A percentile compares a stretch with the other conserved stretches of the same genome.
Evolutionary conservation across 1,284 basidiomycete species (phyloP).

Genomic region (Papiliotrema flavescens): DNA sequence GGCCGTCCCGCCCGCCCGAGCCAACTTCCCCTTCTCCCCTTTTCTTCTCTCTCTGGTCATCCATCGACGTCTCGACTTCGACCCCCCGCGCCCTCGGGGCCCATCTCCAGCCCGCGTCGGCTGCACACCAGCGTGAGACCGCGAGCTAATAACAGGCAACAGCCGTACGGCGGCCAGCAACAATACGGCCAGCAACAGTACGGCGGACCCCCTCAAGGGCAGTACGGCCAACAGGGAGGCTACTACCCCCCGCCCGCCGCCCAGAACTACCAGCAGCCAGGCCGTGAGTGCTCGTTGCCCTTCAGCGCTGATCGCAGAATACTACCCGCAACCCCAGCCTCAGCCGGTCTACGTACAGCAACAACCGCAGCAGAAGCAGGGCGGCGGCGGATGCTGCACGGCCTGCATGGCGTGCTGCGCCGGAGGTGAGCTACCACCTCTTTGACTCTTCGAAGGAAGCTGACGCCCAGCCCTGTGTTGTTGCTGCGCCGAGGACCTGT

Average conservation of each 20-base stretch:
- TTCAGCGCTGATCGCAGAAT: background rate
- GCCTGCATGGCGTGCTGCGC: slow-evolving; percentile 34
- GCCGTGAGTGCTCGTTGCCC: slow-evolving; percentile 20
- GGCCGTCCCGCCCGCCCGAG: too few species aligned
- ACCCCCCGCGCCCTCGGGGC: too few species aligned
- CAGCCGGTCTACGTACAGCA: slow-evolving; percentile 45
- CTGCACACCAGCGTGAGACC: background rate
- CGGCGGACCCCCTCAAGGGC: slow-evolving; percentile 15
- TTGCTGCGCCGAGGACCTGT: slow-evolving; percentile 41
- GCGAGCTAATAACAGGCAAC: background rate
- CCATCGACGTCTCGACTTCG: too few species aligned
- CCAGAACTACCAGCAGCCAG: slow-evolving; percentile 35
- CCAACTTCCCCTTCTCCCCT: too few species aligned
- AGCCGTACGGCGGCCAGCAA: background rate
- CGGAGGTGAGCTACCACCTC: slow-evolving; percentile 22
- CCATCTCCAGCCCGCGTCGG: background rate
- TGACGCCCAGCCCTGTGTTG: slow-evolving; percentile 30
- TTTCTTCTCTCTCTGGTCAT: too few species aligned
- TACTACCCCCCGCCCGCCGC: slow-evolving; percentile 42
- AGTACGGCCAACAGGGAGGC: slow-evolving; percentile 17
- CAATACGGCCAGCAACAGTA: slow-evolving; percentile 8
- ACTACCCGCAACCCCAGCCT: slow-evolving; percentile 42
- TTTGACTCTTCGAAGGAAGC: background rate
- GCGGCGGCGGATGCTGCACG: slow-evolving; percentile 25
- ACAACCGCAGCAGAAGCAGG: slow-evolving; percentile 23